phyloP scores from a whole-genome alignment of 176 grass and related monocot species.

The Saccharum officinarum region DNA sequence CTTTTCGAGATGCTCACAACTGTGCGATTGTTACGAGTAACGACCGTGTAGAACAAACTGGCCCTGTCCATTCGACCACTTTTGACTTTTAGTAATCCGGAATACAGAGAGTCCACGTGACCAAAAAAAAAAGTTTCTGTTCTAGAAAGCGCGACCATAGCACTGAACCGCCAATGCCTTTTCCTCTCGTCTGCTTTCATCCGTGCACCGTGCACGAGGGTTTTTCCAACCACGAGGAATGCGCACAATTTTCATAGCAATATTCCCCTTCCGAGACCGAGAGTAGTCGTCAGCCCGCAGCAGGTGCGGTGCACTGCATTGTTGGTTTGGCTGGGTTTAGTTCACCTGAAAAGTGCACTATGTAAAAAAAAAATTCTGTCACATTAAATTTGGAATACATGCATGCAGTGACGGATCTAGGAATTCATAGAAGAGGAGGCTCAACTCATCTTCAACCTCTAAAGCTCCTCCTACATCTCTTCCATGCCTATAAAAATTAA shows the following conservation, averaged over 20 bases:
- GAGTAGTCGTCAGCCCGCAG: not conserved
- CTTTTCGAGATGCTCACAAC: too few relatives aligned
- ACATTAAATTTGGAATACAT: too few relatives aligned
- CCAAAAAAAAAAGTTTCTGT: not conserved
- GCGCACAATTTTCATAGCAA: not conserved
- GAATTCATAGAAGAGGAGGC: too few relatives aligned
- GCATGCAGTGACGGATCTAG: too few relatives aligned
- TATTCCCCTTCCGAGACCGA: not conserved
- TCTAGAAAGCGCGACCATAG: constrained; percentile 25
- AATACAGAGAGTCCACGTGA: not conserved
- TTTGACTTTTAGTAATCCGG: not conserved
- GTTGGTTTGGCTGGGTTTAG: too few relatives aligned
- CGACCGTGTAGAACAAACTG: not conserved
- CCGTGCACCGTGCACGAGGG: not conserved
- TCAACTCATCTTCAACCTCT: too few relatives aligned
- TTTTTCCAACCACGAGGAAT: not conserved
- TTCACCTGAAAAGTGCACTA: too few relatives aligned
- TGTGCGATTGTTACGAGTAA: not conserved
- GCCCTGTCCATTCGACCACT: not conserved
- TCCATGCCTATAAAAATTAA: too few relatives aligned
- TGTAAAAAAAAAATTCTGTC: too few relatives aligned
- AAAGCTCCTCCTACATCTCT: too few relatives aligned
- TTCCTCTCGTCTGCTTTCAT: not conserved
- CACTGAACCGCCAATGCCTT: not conserved
- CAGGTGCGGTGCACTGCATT: not conserved